Evolutionary conservation across 192 early-diverging fungal species (phyloP), one percentile per base, ranked within the genome.

Genomic region (Endogone sp.): DNA sequence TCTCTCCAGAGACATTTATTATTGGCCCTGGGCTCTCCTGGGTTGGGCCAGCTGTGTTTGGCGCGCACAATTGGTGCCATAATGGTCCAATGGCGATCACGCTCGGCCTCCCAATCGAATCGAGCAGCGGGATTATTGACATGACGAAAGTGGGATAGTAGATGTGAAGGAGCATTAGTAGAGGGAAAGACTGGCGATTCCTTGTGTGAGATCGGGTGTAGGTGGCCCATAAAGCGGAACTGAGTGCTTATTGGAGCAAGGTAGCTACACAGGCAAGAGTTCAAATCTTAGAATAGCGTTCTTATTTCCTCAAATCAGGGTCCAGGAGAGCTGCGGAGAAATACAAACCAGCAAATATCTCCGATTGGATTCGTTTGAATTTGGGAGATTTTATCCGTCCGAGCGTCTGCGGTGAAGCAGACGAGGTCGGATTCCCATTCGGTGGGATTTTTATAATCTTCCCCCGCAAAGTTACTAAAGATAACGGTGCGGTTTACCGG

Each of bases 231-330:
- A 11, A 80, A 31, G 25, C 79, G 79, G 71, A 72, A 77, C 49
- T 80, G 79, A 16, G 76, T 75, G n/a, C 23, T 30, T 1, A 75
- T 77, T n/a, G n/a, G n/a, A n/a, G n/a, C n/a, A n/a, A n/a, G n/a
- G n/a, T n/a, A n/a, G n/a, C n/a, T n/a, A n/a, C n/a, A n/a, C n/a
- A n/a, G n/a, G n/a, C n/a, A n/a, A n/a, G n/a, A n/a, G n/a, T n/a
- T n/a, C n/a, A n/a, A n/a, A n/a, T n/a, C n/a, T n/a, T n/a, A n/a
- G n/a, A n/a, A n/a, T n/a, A n/a, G n/a, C n/a, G n/a, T n/a, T n/a
- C n/a, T n/a, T n/a, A n/a, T n/a, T n/a, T n/a, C n/a, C n/a, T n/a
- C n/a, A n/a, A n/a, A n/a, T n/a, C n/a, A n/a, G n/a, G n/a, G n/a
- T n/a, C n/a, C n/a, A n/a, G n/a, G n/a, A n/a, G n/a, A n/a, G n/a